Conservation (phyloP, 768 basidiomycete species). For the Lentinula sp. region DNA sequence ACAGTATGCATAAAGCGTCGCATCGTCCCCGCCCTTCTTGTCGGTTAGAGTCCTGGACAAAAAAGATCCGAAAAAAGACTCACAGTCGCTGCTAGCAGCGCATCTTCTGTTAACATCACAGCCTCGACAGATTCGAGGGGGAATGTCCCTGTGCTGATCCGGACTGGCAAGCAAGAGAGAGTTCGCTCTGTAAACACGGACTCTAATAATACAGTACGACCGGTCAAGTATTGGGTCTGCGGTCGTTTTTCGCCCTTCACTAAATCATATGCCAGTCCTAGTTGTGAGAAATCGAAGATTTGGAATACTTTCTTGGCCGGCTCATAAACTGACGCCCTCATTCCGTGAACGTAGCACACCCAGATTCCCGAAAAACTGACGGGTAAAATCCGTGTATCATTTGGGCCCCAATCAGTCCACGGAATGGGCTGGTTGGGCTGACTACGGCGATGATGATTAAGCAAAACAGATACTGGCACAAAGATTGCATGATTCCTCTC, state of each 20-base stretch:
- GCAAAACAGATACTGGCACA: conserved; percentile 23
- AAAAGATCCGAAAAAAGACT: not conserved
- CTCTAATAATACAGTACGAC: conserved; percentile 14
- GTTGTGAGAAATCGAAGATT: conserved; percentile 26
- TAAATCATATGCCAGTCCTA: conserved; percentile 13
- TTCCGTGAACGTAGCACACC: conserved; percentile 29
- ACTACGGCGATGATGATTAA: conserved; percentile 16
- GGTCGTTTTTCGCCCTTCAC: not conserved
- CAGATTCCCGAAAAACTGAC: conserved; percentile 22
- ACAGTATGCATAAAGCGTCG: not conserved
- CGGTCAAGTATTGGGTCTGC: conserved; percentile 10
- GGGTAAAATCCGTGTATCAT: conserved; percentile 20
- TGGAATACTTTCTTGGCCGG: conserved; percentile 11
- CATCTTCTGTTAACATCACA: conserved; percentile 29
- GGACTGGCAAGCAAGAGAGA: not conserved
- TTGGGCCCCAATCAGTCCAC: conserved; percentile 27
- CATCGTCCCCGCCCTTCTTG: not conserved
- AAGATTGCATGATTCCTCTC: conserved; percentile 17
- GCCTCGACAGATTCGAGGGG: conserved; percentile 12
- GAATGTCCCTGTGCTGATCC: conserved; percentile 5
- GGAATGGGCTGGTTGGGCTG: conserved; percentile 6
- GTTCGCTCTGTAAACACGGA: not conserved
- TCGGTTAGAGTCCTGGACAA: not conserved
- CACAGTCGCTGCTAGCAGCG: conserved; percentile 20
- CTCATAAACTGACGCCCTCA: conserved; percentile 22